Conservation (phyloP, 768 basidiomycete genomes). For the Megacollybia marginata region DNA sequence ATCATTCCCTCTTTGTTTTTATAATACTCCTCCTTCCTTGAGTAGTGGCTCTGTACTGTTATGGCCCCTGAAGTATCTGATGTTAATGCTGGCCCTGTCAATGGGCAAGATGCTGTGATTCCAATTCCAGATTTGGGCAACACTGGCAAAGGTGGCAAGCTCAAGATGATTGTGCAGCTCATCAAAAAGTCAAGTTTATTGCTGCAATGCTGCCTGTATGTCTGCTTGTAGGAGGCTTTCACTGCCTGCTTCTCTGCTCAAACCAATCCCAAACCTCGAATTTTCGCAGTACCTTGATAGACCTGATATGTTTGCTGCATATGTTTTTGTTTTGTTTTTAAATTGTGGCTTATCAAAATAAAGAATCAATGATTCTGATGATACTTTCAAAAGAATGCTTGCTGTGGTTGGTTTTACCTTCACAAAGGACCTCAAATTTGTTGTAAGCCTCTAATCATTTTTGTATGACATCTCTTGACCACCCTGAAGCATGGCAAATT, state of each 20-base stretch:
- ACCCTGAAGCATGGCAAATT: slow-evolving; percentile 72
- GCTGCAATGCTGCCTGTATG: slow-evolving; percentile 50
- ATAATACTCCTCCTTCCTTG: too few relatives aligned
- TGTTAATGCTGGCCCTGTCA: too few relatives aligned
- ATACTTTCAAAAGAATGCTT: slow-evolving; percentile 94
- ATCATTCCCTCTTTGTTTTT: too few relatives aligned
- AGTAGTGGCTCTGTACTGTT: too few relatives aligned
- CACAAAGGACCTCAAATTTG: slow-evolving; percentile 90
- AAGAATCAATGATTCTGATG: slow-evolving; percentile 87
- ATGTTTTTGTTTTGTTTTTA: slow-evolving; percentile 23
- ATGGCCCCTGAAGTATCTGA: too few relatives aligned
- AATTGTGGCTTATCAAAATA: background rate
- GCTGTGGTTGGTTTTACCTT: slow-evolving; percentile 84
- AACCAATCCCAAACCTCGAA: slow-evolving; percentile 93
- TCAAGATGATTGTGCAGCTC: slow-evolving; percentile 90
- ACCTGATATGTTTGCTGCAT: slow-evolving; percentile 90
- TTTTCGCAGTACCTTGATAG: slow-evolving; percentile 94
- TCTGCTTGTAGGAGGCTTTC: slow-evolving; percentile 69
- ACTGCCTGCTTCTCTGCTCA: slow-evolving; percentile 85
- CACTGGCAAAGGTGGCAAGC: slow-evolving; percentile 79
- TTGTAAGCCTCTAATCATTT: slow-evolving; percentile 44
- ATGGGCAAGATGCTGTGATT: slow-evolving; percentile 44
- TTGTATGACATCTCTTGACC: slow-evolving; percentile 2
- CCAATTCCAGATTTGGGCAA: slow-evolving; percentile 67
- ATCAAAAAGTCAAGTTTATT: slow-evolving; percentile 92